Base-by-base conservation (phyloP, 768 basidiomycete genomes). In the Mycena galopus region DNA sequence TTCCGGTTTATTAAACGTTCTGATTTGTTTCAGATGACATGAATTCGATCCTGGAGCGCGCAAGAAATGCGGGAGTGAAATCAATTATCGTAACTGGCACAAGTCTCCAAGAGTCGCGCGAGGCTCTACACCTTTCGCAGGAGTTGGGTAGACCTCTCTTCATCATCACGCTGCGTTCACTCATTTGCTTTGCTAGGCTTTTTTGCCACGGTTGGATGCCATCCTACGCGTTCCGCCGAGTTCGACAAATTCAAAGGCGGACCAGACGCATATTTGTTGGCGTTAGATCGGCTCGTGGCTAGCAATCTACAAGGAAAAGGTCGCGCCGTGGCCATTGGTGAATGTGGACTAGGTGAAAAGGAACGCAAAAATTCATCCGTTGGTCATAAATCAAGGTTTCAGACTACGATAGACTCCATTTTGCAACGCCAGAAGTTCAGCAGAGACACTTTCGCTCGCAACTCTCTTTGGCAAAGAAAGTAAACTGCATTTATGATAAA, bases 321-420 rank as follows among this genome's bases (percentile, higher is more conserved):
- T 25, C 85, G 91, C 67, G 89, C 88, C 12, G 90, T 93, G 25
- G 92, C 93, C 0, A 82, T 95, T 19, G 94, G 94, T 25, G 94
- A 96, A 81, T 93, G 94, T 74, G 94, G 94, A 25, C 81, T 95
- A 61, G 94, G 93, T 93, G 50, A 83, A 74, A 1, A 30, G 14
- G 65, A 62, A 19, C 21, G 17, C 51, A 29, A 47, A 32, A 30
- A 29, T 51, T 64, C 12, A 51, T 21, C 27, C 27, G 23, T 12
- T 55, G 33, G 44, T 55, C 69, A 57, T 62, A 16, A 67, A 51
- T 16, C 42, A 55, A 21, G 1, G 63, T n/a, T 68, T 25, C 72
- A 93, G 94, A 96, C 78, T 95, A 95, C 74, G 94, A 95, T 76
- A 86, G 94, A 25, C 87, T 90, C 0, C 90, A 91, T 75, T 91